Evolutionary conservation across 78 protist genomes (phyloP).

Genomic region (Bodo saltans): DNA sequence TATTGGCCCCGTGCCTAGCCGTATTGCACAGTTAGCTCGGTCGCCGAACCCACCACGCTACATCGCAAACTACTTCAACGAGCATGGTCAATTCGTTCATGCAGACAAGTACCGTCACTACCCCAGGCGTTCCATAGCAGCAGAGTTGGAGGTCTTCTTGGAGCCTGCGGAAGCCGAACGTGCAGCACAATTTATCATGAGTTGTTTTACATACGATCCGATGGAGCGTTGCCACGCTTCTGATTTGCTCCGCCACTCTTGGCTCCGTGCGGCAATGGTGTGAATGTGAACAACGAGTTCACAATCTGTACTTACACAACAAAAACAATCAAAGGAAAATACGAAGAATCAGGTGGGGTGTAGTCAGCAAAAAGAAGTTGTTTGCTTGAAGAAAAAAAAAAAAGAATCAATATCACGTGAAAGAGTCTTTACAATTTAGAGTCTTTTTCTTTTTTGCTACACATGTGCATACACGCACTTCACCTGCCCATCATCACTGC

Average conservation of each 20-base stretch:
- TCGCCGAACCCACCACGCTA: not conserved
- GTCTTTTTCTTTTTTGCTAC: too few species aligned
- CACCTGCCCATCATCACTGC: too few species aligned
- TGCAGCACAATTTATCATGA: not conserved
- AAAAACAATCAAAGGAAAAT: too few species aligned
- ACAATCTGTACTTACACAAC: too few species aligned
- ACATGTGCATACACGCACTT: too few species aligned
- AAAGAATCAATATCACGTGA: too few species aligned
- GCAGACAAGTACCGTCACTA: not conserved
- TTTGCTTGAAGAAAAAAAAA: too few species aligned
- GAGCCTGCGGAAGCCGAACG: not conserved
- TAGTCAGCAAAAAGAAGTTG: too few species aligned
- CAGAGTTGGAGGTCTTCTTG: constrained; percentile 4
- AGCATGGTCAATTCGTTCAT: not conserved
- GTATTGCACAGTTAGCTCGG: not conserved
- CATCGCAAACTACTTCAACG: not conserved
- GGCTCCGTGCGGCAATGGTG: not conserved
- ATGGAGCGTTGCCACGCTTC: not conserved
- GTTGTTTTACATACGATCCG: not conserved
- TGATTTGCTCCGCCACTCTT: not conserved
- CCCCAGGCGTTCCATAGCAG: not conserved
- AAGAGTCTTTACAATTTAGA: too few species aligned
- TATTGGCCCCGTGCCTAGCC: not conserved
- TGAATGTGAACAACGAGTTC: too few species aligned
- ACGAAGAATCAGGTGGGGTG: too few species aligned